phyloP scores from a whole-genome alignment of 345 rosid genomes.

The Draba incana region DNA sequence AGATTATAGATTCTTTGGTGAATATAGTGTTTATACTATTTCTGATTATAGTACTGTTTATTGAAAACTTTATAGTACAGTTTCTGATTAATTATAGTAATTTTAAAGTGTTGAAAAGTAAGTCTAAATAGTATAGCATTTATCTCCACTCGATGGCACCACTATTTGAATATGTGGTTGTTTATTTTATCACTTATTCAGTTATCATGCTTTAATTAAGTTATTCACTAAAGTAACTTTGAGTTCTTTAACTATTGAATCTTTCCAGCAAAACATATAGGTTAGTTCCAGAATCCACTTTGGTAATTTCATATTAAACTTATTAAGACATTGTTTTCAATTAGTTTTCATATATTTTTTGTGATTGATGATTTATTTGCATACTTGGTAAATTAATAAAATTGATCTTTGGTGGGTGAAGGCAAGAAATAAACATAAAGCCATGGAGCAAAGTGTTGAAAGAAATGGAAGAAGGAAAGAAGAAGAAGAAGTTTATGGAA shows the following conservation, averaged over 20 bases:
- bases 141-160: constrained; percentile 24
- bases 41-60: no score
- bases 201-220: constrained; percentile 2
- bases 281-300: background rate
- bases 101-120: background rate
- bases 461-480: constrained; percentile 57
- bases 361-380: background rate
- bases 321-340: background rate
- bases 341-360: background rate
- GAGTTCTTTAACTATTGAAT: background rate
- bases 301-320: background rate
- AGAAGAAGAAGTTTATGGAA: constrained; percentile 54
- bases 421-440: constrained; percentile 80
- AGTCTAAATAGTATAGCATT: background rate
- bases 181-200: background rate
- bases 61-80: background rate
- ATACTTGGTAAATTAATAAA: background rate
- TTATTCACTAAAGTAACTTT: constrained; percentile 24
- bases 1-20: constrained; percentile 1
- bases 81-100: background rate
- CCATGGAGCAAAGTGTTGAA: constrained; percentile 62
- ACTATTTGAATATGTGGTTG: constrained; percentile 1
- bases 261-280: constrained; percentile 22
- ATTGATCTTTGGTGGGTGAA: constrained; percentile 13
- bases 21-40: no score